Base-by-base conservation (phyloP, 495 filamentous ascomycete genomes). In the Pyrenula massariospora region DNA sequence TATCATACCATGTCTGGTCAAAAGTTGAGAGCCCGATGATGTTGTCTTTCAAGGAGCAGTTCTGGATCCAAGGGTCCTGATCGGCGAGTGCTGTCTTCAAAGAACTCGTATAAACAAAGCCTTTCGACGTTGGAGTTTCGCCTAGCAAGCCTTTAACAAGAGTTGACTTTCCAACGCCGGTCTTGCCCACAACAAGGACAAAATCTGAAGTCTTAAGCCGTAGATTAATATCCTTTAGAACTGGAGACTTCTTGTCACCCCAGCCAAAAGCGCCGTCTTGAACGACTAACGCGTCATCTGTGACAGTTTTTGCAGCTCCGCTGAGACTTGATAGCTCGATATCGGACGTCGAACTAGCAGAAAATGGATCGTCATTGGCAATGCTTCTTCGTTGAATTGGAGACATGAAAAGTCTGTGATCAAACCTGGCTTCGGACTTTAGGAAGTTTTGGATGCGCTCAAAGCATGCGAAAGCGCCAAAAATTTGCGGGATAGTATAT, bases 131-230 rank as follows among this genome's bases (percentile, higher is more conserved):
- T 22, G 66, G 64, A 2, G 71, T 58, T 57, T 81, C 77, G 8
- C 76, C 74, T 3, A 77, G 63, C 2, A 81, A 25, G 5, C 67
- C 65, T 55, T 69, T 68, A 11, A 81, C 55, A 25, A 81, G 57
- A 0, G 72, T 73, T 1, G 70, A 70, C 55, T 79, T 79, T 20
- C 77, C 77, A 50, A 66, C 68, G 31, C 76, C 74, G 1, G 77
- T 71, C 10, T 75, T 72, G 1, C 77, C 77, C 20, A 75, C 61
- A 24, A 80, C 60, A 57, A 74, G 68, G 19, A 67, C 76, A 2
- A 74, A 59, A 25, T 65, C 58, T 0, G 59, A 57, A 22, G 65
- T 59, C 2, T 58, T 59, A 49, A 77, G 65, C 12, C 11, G 53
- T 22, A 72, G 25, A 36, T 63, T 63, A 48, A 70, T 53, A 2